Evolutionary conservation across 2,329 filamentous ascomycete genomes (phyloP).

Genomic region (Calonectria pseudoturangicola): DNA sequence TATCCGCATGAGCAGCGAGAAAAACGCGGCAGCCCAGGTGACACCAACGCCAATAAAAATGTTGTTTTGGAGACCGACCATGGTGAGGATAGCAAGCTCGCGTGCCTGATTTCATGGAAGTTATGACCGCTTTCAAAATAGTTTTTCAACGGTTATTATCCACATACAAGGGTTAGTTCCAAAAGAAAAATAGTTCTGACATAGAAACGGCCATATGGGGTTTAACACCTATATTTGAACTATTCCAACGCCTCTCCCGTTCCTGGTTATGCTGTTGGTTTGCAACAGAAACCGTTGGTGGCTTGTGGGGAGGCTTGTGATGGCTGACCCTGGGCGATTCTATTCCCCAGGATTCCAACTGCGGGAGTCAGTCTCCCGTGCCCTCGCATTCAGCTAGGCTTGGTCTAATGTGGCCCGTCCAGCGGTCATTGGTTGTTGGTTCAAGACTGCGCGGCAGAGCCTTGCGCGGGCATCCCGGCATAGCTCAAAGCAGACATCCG

Average conservation of each 20-base stretch:
- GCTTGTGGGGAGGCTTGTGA: background rate
- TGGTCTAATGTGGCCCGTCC: background rate
- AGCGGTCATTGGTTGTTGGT: background rate
- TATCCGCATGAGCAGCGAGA: constrained; percentile 47
- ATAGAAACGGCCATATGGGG: background rate
- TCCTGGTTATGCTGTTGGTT: background rate
- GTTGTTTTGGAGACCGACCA: constrained; percentile 47
- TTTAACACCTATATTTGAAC: background rate
- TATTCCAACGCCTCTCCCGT: background rate
- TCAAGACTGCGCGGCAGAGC: background rate
- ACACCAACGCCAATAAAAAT: constrained; percentile 43
- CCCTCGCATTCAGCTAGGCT: background rate
- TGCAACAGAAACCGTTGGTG: background rate
- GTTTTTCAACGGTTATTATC: background rate
- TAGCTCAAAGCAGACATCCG: background rate
- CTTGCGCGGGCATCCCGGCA: background rate
- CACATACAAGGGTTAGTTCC: background rate
- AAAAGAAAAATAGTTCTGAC: background rate
- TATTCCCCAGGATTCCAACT: background rate
- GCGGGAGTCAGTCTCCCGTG: background rate
- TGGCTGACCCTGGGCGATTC: background rate
- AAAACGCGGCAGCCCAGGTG: constrained; percentile 49
- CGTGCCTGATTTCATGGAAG: background rate
- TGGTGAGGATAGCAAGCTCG: constrained; percentile 23
- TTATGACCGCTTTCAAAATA: background rate